Evolutionary conservation across 2,329 filamentous ascomycete genomes (phyloP), one percentile per base, ranked within the genome.

Genomic region (Trichophyton equinum): DNA sequence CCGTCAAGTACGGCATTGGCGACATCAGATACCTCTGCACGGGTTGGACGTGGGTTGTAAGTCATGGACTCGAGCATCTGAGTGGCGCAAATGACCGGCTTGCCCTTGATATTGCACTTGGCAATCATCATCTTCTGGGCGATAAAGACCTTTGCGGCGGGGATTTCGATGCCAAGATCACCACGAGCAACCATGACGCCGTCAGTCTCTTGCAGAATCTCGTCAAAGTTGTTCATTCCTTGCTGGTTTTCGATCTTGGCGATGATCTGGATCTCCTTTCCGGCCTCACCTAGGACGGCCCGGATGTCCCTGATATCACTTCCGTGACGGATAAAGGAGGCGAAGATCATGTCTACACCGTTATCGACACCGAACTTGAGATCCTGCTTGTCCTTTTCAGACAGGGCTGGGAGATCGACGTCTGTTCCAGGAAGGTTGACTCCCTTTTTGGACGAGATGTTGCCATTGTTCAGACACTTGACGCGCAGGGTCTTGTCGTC

Each of bases 11-110:
- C 91, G 67, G 94, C 94, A 77, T 99, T 99, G 69, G 94, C 94
- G 65, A 99, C 94, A 73, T 99, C 94, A 73, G 89, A 95, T 75
- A 99, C 95, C 81, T 99, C 94, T 66, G 94, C 94, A 78, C 94
- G 91, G 65, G 94, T 99, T 58, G 94, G 94, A 65, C 94, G 89
- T 68, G 94, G 94, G 82, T 99, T 99, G 84, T 96, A 96, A 77
- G 96, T 99, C 94, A 99, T 99, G 68, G 91, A 96, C 84, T 99
- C 94, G 68, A 99, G 85, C 94, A 99, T 99, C 82, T 99, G 94
- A 46, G 94, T 99, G 63, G 94, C 94, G 78, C 92, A 97, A 75
- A 99, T 96, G 76, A 92, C 91, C 68, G 94, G 94, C 84, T 99
- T 99, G 78, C 94, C 94, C 68, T 91, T 91, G 73, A 96, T 86